phyloP scores from a whole-genome alignment of 2,329 filamentous ascomycete species.

The Fusarium sp. region DNA sequence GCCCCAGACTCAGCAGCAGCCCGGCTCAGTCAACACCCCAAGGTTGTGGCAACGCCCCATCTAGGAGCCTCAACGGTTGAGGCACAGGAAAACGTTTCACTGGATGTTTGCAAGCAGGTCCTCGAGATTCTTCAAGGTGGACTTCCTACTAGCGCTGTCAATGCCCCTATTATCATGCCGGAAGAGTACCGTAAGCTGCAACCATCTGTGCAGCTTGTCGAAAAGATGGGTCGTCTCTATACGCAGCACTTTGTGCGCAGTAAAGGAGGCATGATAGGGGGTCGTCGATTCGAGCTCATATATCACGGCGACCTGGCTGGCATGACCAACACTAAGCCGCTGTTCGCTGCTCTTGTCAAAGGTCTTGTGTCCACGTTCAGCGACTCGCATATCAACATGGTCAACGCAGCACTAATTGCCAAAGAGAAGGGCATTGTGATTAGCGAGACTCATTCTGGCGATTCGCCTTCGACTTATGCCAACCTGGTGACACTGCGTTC shows the following conservation, averaged over 20 bases:
- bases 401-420: conserved; percentile 80
- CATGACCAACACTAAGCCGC: conserved; percentile 78
- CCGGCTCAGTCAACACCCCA: conserved; percentile 72
- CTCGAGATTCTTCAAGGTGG: conserved; percentile 77
- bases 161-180: conserved; percentile 82
- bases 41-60: conserved; percentile 81
- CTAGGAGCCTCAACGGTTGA: conserved; percentile 83
- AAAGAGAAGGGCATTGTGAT: conserved; percentile 81
- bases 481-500: conserved; percentile 77
- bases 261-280: conserved; percentile 60
- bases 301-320: conserved; percentile 80
- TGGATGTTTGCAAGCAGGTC: conserved; percentile 85
- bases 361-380: conserved; percentile 77
- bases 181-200: conserved; percentile 83
- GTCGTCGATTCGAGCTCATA: conserved; percentile 77
- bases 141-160: conserved; percentile 79
- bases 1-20: conserved; percentile 63
- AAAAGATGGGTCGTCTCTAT: conserved; percentile 82
- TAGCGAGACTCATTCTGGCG: conserved; percentile 75
- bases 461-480: conserved; percentile 72
- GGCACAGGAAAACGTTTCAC: conserved; percentile 84
- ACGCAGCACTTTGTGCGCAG: conserved; percentile 74
- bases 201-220: conserved; percentile 79
- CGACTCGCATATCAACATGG: conserved; percentile 79
- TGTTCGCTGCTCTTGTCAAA: conserved; percentile 83